Evolutionary conservation across 2,329 filamentous ascomycete species (phyloP).

Genomic region (Scorias spongiosa): DNA sequence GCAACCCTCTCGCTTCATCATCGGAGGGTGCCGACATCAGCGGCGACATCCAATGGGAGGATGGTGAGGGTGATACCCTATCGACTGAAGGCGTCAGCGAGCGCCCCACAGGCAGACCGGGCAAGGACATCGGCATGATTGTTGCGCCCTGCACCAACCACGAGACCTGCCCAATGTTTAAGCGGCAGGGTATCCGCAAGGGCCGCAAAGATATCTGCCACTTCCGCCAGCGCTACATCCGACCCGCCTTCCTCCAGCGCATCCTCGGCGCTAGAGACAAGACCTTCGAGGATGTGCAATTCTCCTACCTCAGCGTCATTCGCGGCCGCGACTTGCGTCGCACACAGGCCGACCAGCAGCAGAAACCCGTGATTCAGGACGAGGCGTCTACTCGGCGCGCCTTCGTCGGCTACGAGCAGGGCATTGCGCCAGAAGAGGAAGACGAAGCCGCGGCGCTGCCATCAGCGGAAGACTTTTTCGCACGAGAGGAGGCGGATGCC

Average conservation of each 20-base stretch:
- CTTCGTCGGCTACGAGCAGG: constrained; percentile 54
- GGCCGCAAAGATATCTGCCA: constrained; percentile 83
- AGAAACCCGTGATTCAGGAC: constrained; percentile 31
- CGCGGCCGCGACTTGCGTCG: constrained; percentile 50
- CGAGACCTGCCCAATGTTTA: constrained; percentile 75
- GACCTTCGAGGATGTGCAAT: constrained; percentile 83
- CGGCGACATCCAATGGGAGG: constrained; percentile 14
- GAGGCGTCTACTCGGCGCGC: constrained; percentile 46
- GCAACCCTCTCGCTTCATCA: constrained; percentile 5
- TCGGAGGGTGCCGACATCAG: constrained; percentile 13
- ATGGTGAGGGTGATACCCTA: background rate
- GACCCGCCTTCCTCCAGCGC: constrained; percentile 66
- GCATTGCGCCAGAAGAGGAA: constrained; percentile 6
- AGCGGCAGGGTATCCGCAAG: constrained; percentile 47
- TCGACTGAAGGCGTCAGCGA: background rate
- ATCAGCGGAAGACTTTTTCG: background rate
- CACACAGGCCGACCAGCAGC: constrained; percentile 15
- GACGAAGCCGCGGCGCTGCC: background rate
- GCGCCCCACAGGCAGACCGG: constrained; percentile 1
- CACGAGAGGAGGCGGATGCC: constrained; percentile 2
- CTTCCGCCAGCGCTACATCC: constrained; percentile 77
- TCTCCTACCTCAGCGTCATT: constrained; percentile 76
- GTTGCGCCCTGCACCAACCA: constrained; percentile 71
- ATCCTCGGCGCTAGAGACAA: constrained; percentile 52
- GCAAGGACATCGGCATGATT: constrained; percentile 47